Evolutionary conservation across 2,329 filamentous ascomycete species (phyloP), one percentile per base, ranked within the genome.

Genomic region (Fusarium ambrosium): DNA sequence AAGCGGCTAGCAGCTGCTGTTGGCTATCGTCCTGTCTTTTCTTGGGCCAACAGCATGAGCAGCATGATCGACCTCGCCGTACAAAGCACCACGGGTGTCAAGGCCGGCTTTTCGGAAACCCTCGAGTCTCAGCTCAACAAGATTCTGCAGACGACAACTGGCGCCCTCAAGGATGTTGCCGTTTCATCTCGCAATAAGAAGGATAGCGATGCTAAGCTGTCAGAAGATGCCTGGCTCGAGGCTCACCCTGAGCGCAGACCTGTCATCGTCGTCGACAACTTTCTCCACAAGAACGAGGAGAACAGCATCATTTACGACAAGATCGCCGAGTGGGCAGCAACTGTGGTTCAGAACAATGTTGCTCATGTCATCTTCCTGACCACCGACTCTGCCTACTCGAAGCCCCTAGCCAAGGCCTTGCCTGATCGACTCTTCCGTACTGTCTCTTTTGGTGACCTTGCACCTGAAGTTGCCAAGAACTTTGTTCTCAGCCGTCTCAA

Each of bases 281-380:
- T 97, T 84, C 83, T 97, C 14, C 92, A 97, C 84, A 96, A 95
- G 84, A 92, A 87, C 64, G 89, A 92, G 39, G 91, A 92, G 32
- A 81, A 83, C 55, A 85, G 85, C 41, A 85, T 92, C n/a, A 87
- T 95, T 22, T 94, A 94, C 68, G 93, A 95, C 73, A 95, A 94
- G 80, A 87, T 96, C 59, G 92, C 95, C 0, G 95, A 98, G 79
- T 98, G 96, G 94, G 95, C 95, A 2, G 95, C 97, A 5, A 88
- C 91, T 2, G 85, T 98, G 32, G 95, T 97, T 0, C 94, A 94
- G 55, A 92, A 93, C 62, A 98, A 98, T 74, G 89, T 97, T 51
- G 96, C 96, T 1, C 97, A 98, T 82, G 95, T 98, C 66, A 92
- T 99, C 67, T 98, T 98, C 86, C 87, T 99, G 41, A 98, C 96